Evolutionary conservation across 352 stramenopile species (phyloP).

Genomic region (Pythium guiyangense): DNA sequence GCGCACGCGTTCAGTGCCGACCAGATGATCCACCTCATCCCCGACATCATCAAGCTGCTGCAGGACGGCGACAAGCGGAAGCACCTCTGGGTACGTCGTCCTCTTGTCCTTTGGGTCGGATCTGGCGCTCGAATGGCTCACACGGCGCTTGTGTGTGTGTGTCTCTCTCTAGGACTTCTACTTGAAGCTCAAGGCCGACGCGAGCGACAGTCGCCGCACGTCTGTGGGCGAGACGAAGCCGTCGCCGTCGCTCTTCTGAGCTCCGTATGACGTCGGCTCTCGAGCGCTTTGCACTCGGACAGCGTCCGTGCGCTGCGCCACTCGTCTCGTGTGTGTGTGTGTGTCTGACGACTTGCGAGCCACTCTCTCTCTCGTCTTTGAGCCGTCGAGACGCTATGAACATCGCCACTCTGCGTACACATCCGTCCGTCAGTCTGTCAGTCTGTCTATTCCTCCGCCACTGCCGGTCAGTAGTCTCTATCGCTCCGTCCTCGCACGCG

Average conservation of each 20-base stretch:
- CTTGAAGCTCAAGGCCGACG: conserved; percentile 64
- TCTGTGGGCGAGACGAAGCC: conserved; percentile 21
- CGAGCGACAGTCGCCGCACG: conserved; percentile 15
- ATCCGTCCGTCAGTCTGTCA: too few relatives aligned
- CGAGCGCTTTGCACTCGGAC: background rate
- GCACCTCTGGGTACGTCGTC: conserved; percentile 76
- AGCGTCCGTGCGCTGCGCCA: too few relatives aligned
- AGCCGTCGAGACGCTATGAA: too few relatives aligned
- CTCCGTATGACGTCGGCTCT: background rate
- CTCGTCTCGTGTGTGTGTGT: too few relatives aligned
- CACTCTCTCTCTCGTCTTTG: too few relatives aligned
- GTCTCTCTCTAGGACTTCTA: conserved; percentile 56
- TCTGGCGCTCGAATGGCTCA: background rate
- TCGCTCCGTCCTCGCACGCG: background rate
- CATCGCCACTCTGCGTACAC: too few relatives aligned
- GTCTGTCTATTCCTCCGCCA: background rate
- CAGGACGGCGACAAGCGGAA: conserved; percentile 82
- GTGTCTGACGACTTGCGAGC: too few relatives aligned
- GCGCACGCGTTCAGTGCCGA: conserved; percentile 65
- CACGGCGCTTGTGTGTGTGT: background rate
- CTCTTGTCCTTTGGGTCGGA: background rate
- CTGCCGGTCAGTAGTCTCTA: too few relatives aligned
- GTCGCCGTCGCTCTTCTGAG: conserved; percentile 72
- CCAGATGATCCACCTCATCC: conserved; percentile 67
- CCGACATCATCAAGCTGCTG: conserved; percentile 80